Base-by-base conservation (phyloP, 768 basidiomycete genomes). In the Epithele typhae region DNA sequence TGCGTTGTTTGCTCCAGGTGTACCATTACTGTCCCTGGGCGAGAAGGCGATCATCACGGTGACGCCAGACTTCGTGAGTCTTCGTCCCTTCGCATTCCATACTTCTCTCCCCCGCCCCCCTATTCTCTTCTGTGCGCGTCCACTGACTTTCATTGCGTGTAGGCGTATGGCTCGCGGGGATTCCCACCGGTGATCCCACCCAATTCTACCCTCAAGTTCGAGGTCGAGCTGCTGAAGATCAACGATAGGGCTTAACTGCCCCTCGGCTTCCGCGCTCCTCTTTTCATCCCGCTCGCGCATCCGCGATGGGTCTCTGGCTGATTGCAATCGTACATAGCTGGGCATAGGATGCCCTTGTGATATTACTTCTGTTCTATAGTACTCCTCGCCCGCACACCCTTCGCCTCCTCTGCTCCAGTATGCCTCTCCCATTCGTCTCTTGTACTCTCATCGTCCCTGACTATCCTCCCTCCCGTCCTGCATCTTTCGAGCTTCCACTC, bases 201-300 rank as follows among this genome's bases (percentile, higher is more conserved):
- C 55, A 82, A 92, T 61, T 62, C 87, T 4, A 81, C 76, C 11
- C 75, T 94, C 64, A 74, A 67, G 51, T 93, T 93, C 59, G 88
- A 91, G 67, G 87, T 94, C 43, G 87, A 93, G 68, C 73, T 94
- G 39, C 51, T 92, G 48, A 71, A 76, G 64, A 90, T 92, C 70
- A 81, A 70, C n/a, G n/a, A n/a, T 57, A 70, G 60, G 66, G 27
- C 27, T 7, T 30, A 30, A 14, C 27, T 30, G 37, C 19, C 37
- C 17, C n/a, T n/a, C 37, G 17, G 37, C 37, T 10, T 12, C 27
- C 14, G 27, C 37, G 7, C 37, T 18, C 11, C 37, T 23, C 40
- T 27, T 25, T 25, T 40, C 38, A 40, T 25, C 22, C 38, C 10
- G 24, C 11, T 40, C 38, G n/a, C n/a, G n/a, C n/a, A n/a, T n/a